Percentiles rank a stretch among this genome's conserved stretches.
Conservation (phyloP, 306 rosid species). For the Vigna mungo region DNA sequence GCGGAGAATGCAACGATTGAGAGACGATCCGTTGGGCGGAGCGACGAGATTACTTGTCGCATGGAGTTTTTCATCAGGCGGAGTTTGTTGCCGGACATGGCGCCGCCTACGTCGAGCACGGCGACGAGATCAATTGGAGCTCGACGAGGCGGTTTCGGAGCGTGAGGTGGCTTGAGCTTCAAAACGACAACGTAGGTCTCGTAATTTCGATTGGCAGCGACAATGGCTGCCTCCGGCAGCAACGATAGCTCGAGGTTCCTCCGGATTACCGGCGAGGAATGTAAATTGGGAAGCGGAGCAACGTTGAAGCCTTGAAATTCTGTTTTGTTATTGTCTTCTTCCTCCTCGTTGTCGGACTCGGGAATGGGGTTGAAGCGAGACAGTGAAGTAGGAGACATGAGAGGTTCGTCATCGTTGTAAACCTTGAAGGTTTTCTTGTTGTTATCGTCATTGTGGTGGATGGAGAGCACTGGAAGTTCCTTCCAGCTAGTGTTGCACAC, state of each 20-base stretch:
- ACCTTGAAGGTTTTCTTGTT: constrained; percentile 59
- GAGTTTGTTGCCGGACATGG: constrained; percentile 57
- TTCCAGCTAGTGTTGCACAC: constrained; percentile 84
- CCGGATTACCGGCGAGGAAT: constrained; percentile 38
- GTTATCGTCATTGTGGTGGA: constrained; percentile 43
- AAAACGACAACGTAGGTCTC: constrained; percentile 75
- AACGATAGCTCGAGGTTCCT: constrained; percentile 58
- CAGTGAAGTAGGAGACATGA: constrained; percentile 70
- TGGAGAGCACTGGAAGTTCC: constrained; percentile 70
- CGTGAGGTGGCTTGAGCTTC: constrained; percentile 65
- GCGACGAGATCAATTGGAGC: constrained; percentile 81
- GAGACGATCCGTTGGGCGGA: constrained; percentile 74
- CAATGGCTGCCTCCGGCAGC: constrained; percentile 79
- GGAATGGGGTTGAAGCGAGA: constrained; percentile 88
- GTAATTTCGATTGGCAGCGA: constrained; percentile 66
- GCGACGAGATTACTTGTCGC: constrained; percentile 69
- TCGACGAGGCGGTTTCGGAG: constrained; percentile 41
- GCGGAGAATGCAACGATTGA: constrained; percentile 88
- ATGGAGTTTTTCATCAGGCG: constrained; percentile 74
- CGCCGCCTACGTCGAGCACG: constrained; percentile 73
- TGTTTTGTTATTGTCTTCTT: constrained; percentile 32
- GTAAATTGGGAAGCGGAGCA: constrained; percentile 34
- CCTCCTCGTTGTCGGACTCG: constrained; percentile 80
- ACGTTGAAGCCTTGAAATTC: constrained; percentile 79
- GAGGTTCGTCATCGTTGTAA: constrained; percentile 91